Evolutionary conservation across 1,284 basidiomycete species (phyloP), one percentile per base, ranked within the genome.

Genomic region (Apiotrichum sp.): DNA sequence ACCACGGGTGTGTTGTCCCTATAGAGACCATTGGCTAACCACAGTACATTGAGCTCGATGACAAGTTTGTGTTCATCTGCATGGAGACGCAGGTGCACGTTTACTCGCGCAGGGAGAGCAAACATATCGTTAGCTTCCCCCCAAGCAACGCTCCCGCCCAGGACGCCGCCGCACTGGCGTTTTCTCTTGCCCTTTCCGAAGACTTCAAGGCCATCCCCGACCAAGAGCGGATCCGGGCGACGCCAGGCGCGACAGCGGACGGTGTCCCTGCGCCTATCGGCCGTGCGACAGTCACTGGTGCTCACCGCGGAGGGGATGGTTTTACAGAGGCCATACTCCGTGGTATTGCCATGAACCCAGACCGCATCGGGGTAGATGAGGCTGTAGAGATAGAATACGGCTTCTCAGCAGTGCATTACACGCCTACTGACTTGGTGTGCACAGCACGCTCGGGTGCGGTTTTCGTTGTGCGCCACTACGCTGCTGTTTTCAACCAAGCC

Each of bases 11-110:
- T n/a, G n/a, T n/a, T n/a, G n/a, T n/a, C n/a, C n/a, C n/a, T n/a
- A 5, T 11, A 4, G n/a, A 9, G 6, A 13, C 5, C 6, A 6
- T 22, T 6, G 10, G 39, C 58, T 65, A 48, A 61, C 56, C 33
- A 13, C 57, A 74, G 71, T 75, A 75, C 53, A 65, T 75, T 45
- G 74, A 75, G 47, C 65, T 75, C 41, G 74, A 75, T 57, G 71
- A 75, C 50, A 61, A 72, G 14, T 67, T 57, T 55, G 57, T 74
- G 34, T 75, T 72, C 52, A 35, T 74, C 47, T 74, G 72, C 52
- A 53, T 56, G 13, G 38, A 43, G 11, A 11, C 35, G 5, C 58
- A 63, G 38, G 52, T 72, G 45, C 61, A 64, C 52, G 62, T 72
- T 31, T 70, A 66, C 53, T 68, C 65, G 7, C 66, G 72, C 34